Evolutionary conservation across 2,329 filamentous ascomycete genomes (phyloP).

Genomic region (Lachnellula cervina): DNA sequence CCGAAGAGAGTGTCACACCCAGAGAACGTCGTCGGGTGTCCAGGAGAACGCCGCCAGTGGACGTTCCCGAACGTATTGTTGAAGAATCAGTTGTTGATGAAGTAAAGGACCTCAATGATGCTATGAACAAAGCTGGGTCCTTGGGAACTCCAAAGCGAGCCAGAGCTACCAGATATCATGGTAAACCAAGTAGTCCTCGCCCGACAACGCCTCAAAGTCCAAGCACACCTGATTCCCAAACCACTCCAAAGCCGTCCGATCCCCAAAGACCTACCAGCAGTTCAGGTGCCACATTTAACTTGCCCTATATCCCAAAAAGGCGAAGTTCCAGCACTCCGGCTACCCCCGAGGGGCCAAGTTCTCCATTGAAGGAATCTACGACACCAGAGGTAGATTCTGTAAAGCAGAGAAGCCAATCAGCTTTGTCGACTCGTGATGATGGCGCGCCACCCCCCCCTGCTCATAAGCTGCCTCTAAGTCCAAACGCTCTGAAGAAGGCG

Average conservation of each 20-base stretch:
- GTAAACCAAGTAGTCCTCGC: not conserved
- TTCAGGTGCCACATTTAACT: not conserved
- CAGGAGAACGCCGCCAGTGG: not conserved
- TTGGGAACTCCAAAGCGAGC: conserved; percentile 10
- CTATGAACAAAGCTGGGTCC: conserved; percentile 17
- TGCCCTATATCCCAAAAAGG: conserved; percentile 11
- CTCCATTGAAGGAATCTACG: conserved; percentile 17
- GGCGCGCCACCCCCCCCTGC: conserved; percentile 28
- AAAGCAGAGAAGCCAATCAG: conserved; percentile 7
- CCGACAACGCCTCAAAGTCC: conserved; percentile 9
- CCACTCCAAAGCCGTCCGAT: conserved; percentile 4
- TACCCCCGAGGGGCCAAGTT: conserved; percentile 11
- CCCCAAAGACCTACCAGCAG: not conserved
- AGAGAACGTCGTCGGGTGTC: conserved; percentile 6
- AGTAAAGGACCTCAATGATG: conserved; percentile 19
- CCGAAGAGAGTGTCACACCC: conserved; percentile 11
- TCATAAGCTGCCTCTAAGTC: conserved; percentile 37
- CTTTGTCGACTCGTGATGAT: conserved; percentile 15
- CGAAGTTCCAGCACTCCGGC: conserved; percentile 12
- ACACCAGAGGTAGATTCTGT: conserved; percentile 13
- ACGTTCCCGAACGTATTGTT: conserved; percentile 5
- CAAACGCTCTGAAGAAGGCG: conserved; percentile 38
- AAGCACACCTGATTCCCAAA: not conserved
- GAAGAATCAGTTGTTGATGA: conserved; percentile 9
- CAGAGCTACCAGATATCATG: conserved; percentile 17